Evolutionary conservation across 1,139 yeast species (phyloP).

Genomic region (Saccharomyces hybrid): DNA sequence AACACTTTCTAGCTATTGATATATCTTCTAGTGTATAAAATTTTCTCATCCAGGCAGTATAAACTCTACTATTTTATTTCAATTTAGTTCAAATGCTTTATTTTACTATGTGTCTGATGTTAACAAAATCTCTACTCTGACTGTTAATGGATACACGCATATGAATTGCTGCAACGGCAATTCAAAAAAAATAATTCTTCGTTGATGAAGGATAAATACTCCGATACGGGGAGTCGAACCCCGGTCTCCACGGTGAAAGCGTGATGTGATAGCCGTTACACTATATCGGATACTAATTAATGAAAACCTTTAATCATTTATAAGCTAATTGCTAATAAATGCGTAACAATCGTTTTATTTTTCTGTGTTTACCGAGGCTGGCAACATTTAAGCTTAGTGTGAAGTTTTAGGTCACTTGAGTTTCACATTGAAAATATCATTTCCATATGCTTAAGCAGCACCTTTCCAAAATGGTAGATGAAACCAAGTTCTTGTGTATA

Average conservation of each 20-base stretch:
- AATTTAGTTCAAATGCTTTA: background rate
- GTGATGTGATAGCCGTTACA: conserved; percentile 25
- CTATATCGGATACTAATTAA: conserved; percentile 22
- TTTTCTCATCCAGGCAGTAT: background rate
- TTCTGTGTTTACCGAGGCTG: no score
- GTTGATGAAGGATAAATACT: conserved; percentile 3
- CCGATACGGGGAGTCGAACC: conserved; percentile 30
- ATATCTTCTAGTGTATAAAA: background rate
- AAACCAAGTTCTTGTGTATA: no score
- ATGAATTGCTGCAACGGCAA: no score
- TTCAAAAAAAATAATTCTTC: background rate
- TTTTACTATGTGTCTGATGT: background rate
- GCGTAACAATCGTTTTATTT: no score
- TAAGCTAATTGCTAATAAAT: background rate
- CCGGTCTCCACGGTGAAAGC: conserved; percentile 30
- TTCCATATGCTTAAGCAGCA: no score
- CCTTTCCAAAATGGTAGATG: no score
- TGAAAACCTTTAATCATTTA: background rate
- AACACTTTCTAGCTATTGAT: background rate
- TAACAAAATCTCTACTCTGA: background rate
- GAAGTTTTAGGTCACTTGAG: no score
- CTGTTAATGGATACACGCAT: no score
- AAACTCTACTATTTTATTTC: background rate
- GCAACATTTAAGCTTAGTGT: no score
- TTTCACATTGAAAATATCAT: no score